Base-by-base conservation (phyloP, 352 stramenopile species). In the Globisporangium echinulatum region DNA sequence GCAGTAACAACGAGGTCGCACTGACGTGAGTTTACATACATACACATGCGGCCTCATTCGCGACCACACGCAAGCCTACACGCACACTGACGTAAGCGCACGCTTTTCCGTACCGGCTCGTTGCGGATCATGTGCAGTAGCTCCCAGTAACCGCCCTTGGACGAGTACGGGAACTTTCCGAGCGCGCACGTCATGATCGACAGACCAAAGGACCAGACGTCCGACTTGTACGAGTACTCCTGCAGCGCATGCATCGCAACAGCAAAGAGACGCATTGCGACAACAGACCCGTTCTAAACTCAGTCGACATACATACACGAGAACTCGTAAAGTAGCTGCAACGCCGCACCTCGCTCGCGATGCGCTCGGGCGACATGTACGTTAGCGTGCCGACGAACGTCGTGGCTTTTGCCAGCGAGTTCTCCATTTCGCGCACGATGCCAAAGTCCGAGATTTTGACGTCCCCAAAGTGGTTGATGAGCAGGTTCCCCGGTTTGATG, bases 341-440 rank as follows among this genome's bases (percentile, higher is more conserved):
- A 53, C 19, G 14, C 11, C 37, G 9, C 4, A 56, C 82, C 64
- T 94, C 82, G 50, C 88, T 94, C 40, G 82, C 82, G 62, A 98
- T 98, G 14, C 93, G 82, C 68, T 98, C 93, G 11, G 92, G 93
- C 7, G 85, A 94, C 93, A 98, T 98, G 65, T 97, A 98, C 0
- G 83, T 92, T 15, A 96, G 71, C 7, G 93, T 98, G 3, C 93
- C 92, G 5, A 97, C 90, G 57, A 97, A 97, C 0, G 88, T 95
- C 36, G 85, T 92, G 37, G 88, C 82, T 62, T 96, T 93, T 7
- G 85, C 77, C 68, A 92, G 74, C 2, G 85, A 92, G 59, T 91
- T 90, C 53, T 91, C 81, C 81, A 94, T 90, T 58, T 94, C 81
- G 14, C 80, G 79, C 36, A 87, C 82, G 49, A 94, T 92, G 6